phyloP scores from a whole-genome alignment of 345 rosid species.

The Gossypium ekmanianum region DNA sequence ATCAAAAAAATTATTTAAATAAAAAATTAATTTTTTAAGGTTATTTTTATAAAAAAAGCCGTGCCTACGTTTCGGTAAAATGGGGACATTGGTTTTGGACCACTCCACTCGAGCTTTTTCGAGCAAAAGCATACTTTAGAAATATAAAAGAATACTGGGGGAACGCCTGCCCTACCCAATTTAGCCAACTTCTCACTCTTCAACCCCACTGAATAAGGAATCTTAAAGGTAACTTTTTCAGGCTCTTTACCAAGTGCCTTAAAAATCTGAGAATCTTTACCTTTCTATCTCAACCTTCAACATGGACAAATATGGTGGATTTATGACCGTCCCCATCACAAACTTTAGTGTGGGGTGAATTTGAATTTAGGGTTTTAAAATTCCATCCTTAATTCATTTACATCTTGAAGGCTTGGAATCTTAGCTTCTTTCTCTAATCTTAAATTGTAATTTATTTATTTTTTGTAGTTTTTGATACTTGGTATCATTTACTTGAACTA shows the following conservation, averaged over 20 bases:
- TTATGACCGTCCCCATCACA: background rate
- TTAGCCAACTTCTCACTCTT: background rate
- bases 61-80: background rate
- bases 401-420: too few species aligned
- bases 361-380: background rate
- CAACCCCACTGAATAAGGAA: background rate
- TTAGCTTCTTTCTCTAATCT: too few species aligned
- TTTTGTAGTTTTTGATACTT: too few species aligned
- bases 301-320: too few species aligned
- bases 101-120: constrained; percentile 1
- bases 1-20: too few species aligned
- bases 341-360: background rate
- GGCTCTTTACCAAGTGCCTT: background rate
- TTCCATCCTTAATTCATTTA: too few species aligned
- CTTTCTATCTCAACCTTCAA: constrained; percentile 4
- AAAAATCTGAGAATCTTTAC: background rate
- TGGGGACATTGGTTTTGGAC: constrained; percentile 7
- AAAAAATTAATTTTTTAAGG: too few species aligned
- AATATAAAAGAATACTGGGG: background rate
- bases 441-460: too few species aligned
- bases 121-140: background rate
- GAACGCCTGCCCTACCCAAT: background rate
- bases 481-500: too few species aligned
- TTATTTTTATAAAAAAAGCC: too few species aligned
- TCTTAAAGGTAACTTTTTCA: constrained; percentile 5